Evolutionary conservation across 2,329 filamentous ascomycete species (phyloP), one percentile per base, ranked within the genome.

Genomic region (Hypoxylon rubiginosum): DNA sequence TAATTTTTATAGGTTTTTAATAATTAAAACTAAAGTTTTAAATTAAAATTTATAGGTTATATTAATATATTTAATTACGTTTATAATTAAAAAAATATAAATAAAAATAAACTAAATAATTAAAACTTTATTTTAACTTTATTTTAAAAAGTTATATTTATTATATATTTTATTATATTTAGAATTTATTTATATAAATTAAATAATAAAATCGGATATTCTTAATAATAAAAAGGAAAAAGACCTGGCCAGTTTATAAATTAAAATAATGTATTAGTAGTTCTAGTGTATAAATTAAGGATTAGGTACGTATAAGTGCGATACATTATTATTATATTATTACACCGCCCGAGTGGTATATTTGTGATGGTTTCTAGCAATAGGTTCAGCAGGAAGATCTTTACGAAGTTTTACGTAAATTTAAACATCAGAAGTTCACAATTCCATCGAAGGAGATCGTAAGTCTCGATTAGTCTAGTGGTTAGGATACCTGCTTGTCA

Each of bases 401-500:
- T 30, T 9, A 30, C n/a, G 30, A 11, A 11, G 1, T 21, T 45
- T 19, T 24, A 45, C 10, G 7, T 13, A 45, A 45, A 24, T 45
- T 19, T 21, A 45, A 11, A 15, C 3, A 7, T 26, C 3, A n/a
- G 13, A 49, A 30, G 15, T 24, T 24, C 4, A 24, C 21, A 24
- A 24, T 24, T 4, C 2, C 2, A 4, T 24, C 21, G 4, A 24
- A 24, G 4, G 21, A 24, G 4, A 2, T 24, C 21, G 21, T 24
- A 39, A 50, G 30, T 65, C 53, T 66, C 58, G 58, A 66, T 62
- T 66, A 43, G 63, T 62, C 63, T 65, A 61, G 62, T 61, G 62
- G 57, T 65, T 61, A 61, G 57, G 57, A 54, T 61, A 57, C 57
- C 57, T 66, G 63, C 63, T 62, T 66, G 58, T 66, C 58, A 65